Percentiles rank a stretch among this genome's conserved stretches.
phyloP scores from a whole-genome alignment of 148 eudicot species.

The Diospyros kaki region DNA sequence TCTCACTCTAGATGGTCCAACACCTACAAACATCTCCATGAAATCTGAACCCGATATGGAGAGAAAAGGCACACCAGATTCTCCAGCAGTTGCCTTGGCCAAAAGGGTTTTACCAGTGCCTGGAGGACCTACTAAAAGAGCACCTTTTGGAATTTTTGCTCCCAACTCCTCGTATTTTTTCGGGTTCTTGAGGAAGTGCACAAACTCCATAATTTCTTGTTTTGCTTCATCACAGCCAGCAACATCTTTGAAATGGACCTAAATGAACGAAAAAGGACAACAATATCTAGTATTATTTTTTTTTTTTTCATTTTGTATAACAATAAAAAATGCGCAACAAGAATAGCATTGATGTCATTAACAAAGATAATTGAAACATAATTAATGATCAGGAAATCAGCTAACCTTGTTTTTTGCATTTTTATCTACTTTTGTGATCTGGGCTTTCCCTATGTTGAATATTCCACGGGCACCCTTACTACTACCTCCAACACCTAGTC shows the following conservation, averaged over 20 bases:
- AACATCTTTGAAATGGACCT: constrained; percentile 69
- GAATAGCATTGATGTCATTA: neutral
- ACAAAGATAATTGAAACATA: constrained; percentile 4
- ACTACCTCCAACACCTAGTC: constrained; percentile 73
- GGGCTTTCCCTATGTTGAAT: constrained; percentile 82
- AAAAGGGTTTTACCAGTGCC: constrained; percentile 94
- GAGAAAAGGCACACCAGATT: constrained; percentile 93
- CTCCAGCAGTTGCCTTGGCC: constrained; percentile 95
- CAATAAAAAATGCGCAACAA: neutral
- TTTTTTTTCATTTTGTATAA: neutral
- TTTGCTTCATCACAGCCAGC: constrained; percentile 86
- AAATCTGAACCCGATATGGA: constrained; percentile 89
- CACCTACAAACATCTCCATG: constrained; percentile 98
- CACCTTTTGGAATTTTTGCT: constrained; percentile 93
- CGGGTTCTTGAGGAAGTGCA: constrained; percentile 90
- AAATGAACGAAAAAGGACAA: neutral
- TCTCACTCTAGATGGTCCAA: constrained; percentile 92
- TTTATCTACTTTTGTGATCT: constrained; percentile 68
- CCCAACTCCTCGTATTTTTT: constrained; percentile 81
- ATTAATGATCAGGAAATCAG: constrained; percentile 1
- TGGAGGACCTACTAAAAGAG: constrained; percentile 92
- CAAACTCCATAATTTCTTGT: constrained; percentile 83
- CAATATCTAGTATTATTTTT: neutral
- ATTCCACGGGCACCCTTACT: constrained; percentile 73
- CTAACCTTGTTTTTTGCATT: constrained; percentile 78